These are phyloP conservation scores for Fusarium piperis DNA, from an alignment of 2,329 filamentous ascomycete genomes.

Conservation along the genomic window DNA sequence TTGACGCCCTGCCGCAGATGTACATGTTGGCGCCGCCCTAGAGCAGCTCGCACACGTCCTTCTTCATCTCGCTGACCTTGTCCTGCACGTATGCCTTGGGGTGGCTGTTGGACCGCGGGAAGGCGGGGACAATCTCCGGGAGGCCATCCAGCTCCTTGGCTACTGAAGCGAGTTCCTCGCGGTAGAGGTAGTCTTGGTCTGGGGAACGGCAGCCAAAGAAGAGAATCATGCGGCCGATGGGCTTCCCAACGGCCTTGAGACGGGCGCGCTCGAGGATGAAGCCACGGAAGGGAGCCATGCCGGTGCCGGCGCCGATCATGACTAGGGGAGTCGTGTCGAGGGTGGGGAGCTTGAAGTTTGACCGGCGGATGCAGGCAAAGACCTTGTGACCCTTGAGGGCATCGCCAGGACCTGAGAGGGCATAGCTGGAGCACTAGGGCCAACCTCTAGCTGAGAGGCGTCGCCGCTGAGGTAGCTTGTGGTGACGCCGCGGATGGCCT, in stretches of 20 bases:
- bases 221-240: constrained; percentile 47
- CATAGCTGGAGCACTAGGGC: constrained; percentile 3
- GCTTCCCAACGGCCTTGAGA: constrained; percentile 31
- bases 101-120: constrained; percentile 20
- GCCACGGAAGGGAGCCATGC: constrained; percentile 54
- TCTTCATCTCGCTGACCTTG: constrained; percentile 44
- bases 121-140: constrained; percentile 31
- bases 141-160: constrained; percentile 18
- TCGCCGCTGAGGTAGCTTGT: constrained; percentile 40
- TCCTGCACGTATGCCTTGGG: constrained; percentile 52
- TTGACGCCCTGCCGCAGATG: constrained; percentile 52
- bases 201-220: constrained; percentile 69
- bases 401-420: constrained; percentile 27
- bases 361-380: constrained; percentile 39
- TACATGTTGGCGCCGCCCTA: constrained; percentile 51
- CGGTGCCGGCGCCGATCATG: constrained; percentile 62
- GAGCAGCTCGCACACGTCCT: constrained; percentile 44
- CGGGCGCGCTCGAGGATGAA: constrained; percentile 41
- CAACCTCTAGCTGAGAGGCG: not conserved
- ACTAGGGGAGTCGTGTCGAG: constrained; percentile 57
- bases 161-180: constrained; percentile 48
- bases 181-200: constrained; percentile 65
- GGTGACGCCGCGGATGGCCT: constrained; percentile 33
- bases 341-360: constrained; percentile 57
- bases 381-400: constrained; percentile 26